Evolutionary conservation across 345 rosid species (phyloP).

Genomic region (Firmiana major): DNA sequence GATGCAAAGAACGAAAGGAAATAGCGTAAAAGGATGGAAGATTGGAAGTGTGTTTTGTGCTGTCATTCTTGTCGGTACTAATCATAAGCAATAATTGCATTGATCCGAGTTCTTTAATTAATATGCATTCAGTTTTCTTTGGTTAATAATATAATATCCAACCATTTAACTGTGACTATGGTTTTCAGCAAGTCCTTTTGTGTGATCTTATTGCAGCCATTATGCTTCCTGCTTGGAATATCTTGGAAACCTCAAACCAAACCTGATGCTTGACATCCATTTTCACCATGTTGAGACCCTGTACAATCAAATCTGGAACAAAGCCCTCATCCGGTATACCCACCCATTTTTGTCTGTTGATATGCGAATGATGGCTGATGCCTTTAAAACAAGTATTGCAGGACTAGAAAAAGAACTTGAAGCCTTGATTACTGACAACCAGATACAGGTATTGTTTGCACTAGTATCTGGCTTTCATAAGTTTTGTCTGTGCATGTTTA

Average conservation of each 20-base stretch:
- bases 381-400: constrained; percentile 82
- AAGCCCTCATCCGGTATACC: constrained; percentile 97
- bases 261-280: constrained; percentile 87
- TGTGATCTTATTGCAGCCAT: constrained; percentile 47
- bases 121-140: not conserved
- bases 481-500: not conserved
- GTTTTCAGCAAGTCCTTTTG: not conserved
- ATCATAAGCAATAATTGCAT: not conserved
- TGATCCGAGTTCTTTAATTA: not conserved
- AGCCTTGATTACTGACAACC: constrained; percentile 86
- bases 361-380: constrained; percentile 92
- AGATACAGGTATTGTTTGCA: constrained; percentile 67
- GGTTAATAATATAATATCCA: not conserved
- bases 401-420: constrained; percentile 89
- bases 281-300: constrained; percentile 79
- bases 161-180: not conserved
- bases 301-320: constrained; percentile 88
- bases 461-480: not conserved
- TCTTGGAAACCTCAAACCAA: constrained; percentile 81
- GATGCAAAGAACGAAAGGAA: not conserved
- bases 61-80: not conserved
- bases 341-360: constrained; percentile 97
- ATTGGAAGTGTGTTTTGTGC: not conserved
- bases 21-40: not conserved
- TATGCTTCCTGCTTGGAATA: constrained; percentile 93